Conservation (phyloP, 2,329 filamentous ascomycete species). For the Colletotrichum navitas region DNA sequence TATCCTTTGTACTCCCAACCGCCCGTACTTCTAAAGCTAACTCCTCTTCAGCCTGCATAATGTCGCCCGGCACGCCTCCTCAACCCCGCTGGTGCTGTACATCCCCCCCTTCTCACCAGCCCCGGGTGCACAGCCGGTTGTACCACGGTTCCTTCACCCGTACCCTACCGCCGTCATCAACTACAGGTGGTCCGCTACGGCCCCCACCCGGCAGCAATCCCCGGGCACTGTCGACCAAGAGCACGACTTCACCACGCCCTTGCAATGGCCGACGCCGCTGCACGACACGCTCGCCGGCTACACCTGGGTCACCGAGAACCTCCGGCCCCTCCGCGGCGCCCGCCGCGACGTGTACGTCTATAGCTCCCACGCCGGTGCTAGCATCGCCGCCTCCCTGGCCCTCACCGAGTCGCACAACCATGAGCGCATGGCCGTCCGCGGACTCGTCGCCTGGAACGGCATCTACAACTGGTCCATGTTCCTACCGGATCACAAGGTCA, state of each 20-base stretch:
- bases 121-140: conserved; percentile 45
- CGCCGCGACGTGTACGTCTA: conserved; percentile 62
- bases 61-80: conserved; percentile 51
- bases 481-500: conserved; percentile 64
- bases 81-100: conserved; percentile 65
- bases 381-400: conserved; percentile 67
- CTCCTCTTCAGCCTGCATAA: conserved; percentile 61
- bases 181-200: conserved; percentile 66
- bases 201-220: conserved; percentile 23
- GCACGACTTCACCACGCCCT: conserved; percentile 44
- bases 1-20: not conserved
- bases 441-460: conserved; percentile 69
- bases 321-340: conserved; percentile 54
- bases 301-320: conserved; percentile 62
- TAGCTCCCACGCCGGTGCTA: conserved; percentile 69
- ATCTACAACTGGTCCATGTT: conserved; percentile 76
- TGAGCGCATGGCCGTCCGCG: conserved; percentile 61
- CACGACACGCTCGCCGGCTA: conserved; percentile 69
- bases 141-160: conserved; percentile 58
- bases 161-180: conserved; percentile 68
- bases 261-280: conserved; percentile 68
- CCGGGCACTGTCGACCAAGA: conserved; percentile 31
- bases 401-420: conserved; percentile 66
- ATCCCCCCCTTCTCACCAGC: conserved; percentile 62
- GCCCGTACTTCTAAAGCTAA: conserved; percentile 41